Base-by-base conservation (phyloP, 2,329 filamentous ascomycete genomes). In the Colletotrichum shisoi region DNA sequence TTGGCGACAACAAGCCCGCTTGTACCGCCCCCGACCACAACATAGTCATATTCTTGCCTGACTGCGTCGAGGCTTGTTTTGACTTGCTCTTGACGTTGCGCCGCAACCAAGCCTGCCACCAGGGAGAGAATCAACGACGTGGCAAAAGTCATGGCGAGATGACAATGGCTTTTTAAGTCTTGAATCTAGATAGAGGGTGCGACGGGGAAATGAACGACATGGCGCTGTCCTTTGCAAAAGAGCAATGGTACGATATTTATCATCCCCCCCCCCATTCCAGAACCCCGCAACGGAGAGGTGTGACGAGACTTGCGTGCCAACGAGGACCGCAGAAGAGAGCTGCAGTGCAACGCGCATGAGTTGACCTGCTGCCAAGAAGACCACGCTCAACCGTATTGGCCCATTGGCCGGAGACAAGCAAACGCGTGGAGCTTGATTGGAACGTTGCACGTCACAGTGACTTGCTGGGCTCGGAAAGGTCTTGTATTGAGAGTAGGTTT, bases 1-100 rank as follows among this genome's bases (percentile, higher is more conserved):
- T 75, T 75, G 1, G 77, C 77, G 12, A 79, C 73, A n/a, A 76
- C 73, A 46, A 77, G 75, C 34, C 77, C 76, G 4, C 76, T 76
- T 1, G 76, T 77, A 8, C 77, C 77, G n/a, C 77, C 75, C 11
- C 75, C 75, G 1, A 75, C 68, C n/a, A 77, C 71, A 21, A 77
- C 72, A 54, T 75, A 77, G 69, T 77, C 76, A 31, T 74, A 75
- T 21, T 61, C n/a, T 34, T 53, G 48, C 6, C n/a, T 64, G 8
- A 63, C 19, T 5, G 53, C n/a, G 15, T 57, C 34, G 12, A 63
- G 11, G 12, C 24, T 31, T 21, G 46, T 54, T 24, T 40, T 45
- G 15, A 27, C 53, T 11, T 39, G 13, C 17, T 42, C 17, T 7
- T 13, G n/a, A 17, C n/a, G 19, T 42, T n/a, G 15, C 3, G 27